Percentiles rank a stretch among this genome's conserved stretches.
Evolutionary conservation across 148 eudicot genomes (phyloP).

Genomic region (Cornus controversa): DNA sequence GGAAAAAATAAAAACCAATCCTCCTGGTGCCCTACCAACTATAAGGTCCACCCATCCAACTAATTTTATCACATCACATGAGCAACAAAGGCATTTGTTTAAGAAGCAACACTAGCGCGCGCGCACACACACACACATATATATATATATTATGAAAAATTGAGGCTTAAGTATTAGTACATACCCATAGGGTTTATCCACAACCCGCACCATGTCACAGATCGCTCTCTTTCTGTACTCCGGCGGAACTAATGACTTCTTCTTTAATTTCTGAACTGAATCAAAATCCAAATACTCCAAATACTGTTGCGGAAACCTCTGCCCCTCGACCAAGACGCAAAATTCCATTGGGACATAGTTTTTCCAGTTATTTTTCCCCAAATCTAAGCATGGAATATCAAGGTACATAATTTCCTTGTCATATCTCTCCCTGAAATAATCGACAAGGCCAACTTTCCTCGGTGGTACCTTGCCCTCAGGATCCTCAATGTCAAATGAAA

Average conservation of each 20-base stretch:
- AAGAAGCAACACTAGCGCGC: no score
- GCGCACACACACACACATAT: no score
- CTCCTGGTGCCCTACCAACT: not conserved
- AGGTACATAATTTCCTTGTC: conserved; percentile 21
- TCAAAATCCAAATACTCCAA: conserved; percentile 42
- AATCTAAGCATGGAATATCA: conserved; percentile 52
- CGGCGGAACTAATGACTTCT: conserved; percentile 46
- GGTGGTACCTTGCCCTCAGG: conserved; percentile 36
- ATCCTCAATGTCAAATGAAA: conserved; percentile 43
- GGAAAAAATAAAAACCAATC: no score
- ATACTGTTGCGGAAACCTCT: conserved; percentile 55
- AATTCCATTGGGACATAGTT: conserved; percentile 69
- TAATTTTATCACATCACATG: not conserved
- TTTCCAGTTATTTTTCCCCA: conserved; percentile 39
- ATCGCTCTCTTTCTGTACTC: conserved; percentile 39
- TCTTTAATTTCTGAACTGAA: conserved; percentile 32
- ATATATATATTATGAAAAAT: no score
- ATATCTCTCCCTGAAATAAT: conserved; percentile 60
- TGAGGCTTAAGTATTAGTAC: conserved; percentile 13
- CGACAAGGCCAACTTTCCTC: conserved; percentile 26
- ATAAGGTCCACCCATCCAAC: not conserved
- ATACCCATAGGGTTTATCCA: conserved; percentile 68
- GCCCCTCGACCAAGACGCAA: conserved; percentile 70
- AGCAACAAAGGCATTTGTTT: not conserved
- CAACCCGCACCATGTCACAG: conserved; percentile 45